Evolutionary conservation across 495 filamentous ascomycete species (phyloP), one percentile per base, ranked within the genome.

Genomic region (Clohesyomyces aquaticus): DNA sequence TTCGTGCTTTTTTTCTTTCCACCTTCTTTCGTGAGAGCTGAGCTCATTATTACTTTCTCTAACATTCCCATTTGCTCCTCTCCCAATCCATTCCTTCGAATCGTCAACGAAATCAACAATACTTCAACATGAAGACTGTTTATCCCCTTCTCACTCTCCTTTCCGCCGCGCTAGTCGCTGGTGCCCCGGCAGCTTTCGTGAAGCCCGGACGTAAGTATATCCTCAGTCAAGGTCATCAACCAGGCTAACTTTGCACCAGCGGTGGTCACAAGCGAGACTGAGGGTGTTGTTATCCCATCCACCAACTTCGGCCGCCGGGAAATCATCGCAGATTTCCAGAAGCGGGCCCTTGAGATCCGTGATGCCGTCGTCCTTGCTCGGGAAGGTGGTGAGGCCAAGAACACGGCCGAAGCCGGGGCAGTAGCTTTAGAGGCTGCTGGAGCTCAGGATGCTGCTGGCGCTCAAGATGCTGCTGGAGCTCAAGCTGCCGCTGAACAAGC

Each of bases 1-100:
- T 56, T 53, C 23, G 59, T 25, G 22, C 43, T 62, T 29, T 54
- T 22, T 63, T 66, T 41, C n/a, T n/a, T n/a, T n/a, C n/a, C n/a
- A n/a, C n/a, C n/a, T n/a, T n/a, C n/a, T n/a, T 43, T 69, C 42
- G 42, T 54, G 18, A 65, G 67, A 70, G 62, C 67, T 63, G 67
- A 66, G 67, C 67, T 70, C 67, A 63, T 16, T 63, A 22, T 59
- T 59, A 59, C 49, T 51, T 59, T 59, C 55, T 28, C 53, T 66
- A 46, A 61, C 32, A 50, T 54, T 63, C 55, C 22, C 26, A 62
- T 26, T 54, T 42, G 52, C 25, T 62, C 53, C 41, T 55, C 38
- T 52, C 29, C 26, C 35, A 26, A 45, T 61, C 32, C 61, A 57
- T 43, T 57, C 58, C 50, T 57, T 57, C 57, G 3, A n/a, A 1